Evolutionary conservation across 805 yeast species (phyloP), one percentile per base, ranked within the genome.

Genomic region (Yarrowia yakushimensis): DNA sequence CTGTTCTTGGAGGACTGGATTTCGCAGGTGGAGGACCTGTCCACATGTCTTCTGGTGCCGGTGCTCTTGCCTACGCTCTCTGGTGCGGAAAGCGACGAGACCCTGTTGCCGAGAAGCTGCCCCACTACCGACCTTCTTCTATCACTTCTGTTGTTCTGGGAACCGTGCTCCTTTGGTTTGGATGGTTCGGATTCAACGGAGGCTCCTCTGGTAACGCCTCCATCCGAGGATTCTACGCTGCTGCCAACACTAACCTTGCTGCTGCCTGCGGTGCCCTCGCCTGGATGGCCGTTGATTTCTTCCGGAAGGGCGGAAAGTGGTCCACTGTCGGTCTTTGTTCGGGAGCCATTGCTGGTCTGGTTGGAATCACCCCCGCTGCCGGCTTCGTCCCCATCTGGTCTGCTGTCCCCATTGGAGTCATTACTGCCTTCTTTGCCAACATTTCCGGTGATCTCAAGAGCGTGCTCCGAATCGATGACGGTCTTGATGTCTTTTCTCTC

Each of bases 1-100:
- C 80, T 63, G 76, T 76, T 50, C 80, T 93, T 62, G 98, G 97
- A 67, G 86, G 92, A 36, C 82, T 90, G 65, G 99, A 94, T 78
- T 94, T 89, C 72, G 99, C 99, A 22, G 99, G 99, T 72, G 98
- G 98, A 72, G 97, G 97, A 66, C 97, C 98, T 65, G 98, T 94
- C 65, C 99, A 94, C 78, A 90, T 89, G 78, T 78, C 91, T 69
- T 88, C 97, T 36, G 99, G 99, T 69, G 88, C 86, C 68, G 96
- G 96, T 73, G 98, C 97, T 59, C 80, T 94, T 67, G 93, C 97
- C 64, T 93, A 93, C 74, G 96, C 99, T 28, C 81, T 94, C 62
- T 78, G 90, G 66, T 82, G 93, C 72, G 99, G 99, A 77, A 90
- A 87, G 80, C 88, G 99, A 81, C 41, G 42, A 23, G 97, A 90